phyloP scores from a whole-genome alignment of 2,329 filamentous ascomycete species.

The Colletotrichum cordylinicola region DNA sequence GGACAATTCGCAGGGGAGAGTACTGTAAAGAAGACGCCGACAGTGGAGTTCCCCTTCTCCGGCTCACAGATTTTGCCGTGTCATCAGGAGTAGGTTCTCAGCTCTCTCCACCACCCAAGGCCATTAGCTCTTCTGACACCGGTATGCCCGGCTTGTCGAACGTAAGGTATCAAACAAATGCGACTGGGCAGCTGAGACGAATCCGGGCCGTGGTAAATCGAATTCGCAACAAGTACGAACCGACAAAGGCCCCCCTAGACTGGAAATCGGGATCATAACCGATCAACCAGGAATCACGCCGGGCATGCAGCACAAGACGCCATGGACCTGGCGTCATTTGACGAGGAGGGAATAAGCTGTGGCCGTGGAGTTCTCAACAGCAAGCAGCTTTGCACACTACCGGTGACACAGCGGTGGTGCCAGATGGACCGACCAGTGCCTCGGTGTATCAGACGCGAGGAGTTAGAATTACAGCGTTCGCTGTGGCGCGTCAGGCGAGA shows the following conservation, averaged over 20 bases:
- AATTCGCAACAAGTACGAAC: not conserved
- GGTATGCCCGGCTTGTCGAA: conserved; percentile 1
- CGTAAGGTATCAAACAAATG: not conserved
- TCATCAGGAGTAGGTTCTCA: not conserved
- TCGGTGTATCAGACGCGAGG: conserved; percentile 9
- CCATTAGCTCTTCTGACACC: conserved; percentile 2
- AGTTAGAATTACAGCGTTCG: not conserved
- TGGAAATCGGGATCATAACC: not conserved
- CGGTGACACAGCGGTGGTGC: conserved; percentile 10
- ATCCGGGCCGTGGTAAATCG: not conserved
- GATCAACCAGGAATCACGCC: not conserved
- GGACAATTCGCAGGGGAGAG: not conserved
- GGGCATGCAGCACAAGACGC: not conserved
- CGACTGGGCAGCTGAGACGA: conserved; percentile 3
- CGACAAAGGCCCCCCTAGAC: not conserved
- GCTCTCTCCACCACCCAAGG: not conserved
- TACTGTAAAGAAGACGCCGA: not conserved
- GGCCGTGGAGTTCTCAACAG: not conserved
- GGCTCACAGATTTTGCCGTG: not conserved
- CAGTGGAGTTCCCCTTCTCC: not conserved
- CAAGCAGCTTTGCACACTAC: not conserved
- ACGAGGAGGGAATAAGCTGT: not conserved
- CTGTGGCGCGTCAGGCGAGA: not conserved
- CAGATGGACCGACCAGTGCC: conserved; percentile 12
- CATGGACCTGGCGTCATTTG: not conserved